Base-by-base conservation (phyloP, 23 red algal species). In the Gracilariopsis chorda region DNA sequence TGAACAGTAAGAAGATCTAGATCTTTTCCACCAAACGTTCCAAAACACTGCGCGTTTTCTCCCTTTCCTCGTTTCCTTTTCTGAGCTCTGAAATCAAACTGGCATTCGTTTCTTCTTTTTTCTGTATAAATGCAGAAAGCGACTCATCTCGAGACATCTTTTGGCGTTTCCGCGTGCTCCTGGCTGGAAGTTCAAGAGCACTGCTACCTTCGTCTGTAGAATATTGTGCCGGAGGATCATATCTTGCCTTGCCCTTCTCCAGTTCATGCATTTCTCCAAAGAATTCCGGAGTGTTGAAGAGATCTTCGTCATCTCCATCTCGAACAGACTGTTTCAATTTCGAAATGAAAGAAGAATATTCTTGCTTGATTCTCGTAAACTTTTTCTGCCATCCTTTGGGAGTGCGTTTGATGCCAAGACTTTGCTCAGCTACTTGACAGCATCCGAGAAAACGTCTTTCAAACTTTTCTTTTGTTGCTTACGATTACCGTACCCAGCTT, bases 271-370 rank as follows among this genome's bases (percentile, higher is more conserved):
- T 84, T 28, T 36, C 23, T 39, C 64, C 53, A 41, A 84, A 84
- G 42, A 30, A 84, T 84, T 84, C 79, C 32, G 79, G 79, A 21
- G 28, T 60, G 51, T 84, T 64, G 49, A 13, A 84, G 17, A 84
- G 34, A 28, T 36, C 25, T 12, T 36, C 19, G 0, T 84, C 79
- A 39, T 84, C 79, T 65, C 51, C 79, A 67, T 64, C 79, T 64
- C 79, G 48, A 11, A 51, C 79, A 64, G 79, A 65, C 34, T 62
- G 11, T 14, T 28, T 7, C 43, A 64, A 5, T 48, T 65, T 30
- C 7, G 52, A 25, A 63, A 67, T 67, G 40, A 44, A 84, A 12
- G 19, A n/a, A 0, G 79, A 60, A 48, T 84, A 64, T 23, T 36
- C 23, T 65, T 62, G 29, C 49, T 60, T 84, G 20, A 64, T 62